Base-by-base conservation (phyloP, 345 rosid species). In the Aegle marmelos region DNA sequence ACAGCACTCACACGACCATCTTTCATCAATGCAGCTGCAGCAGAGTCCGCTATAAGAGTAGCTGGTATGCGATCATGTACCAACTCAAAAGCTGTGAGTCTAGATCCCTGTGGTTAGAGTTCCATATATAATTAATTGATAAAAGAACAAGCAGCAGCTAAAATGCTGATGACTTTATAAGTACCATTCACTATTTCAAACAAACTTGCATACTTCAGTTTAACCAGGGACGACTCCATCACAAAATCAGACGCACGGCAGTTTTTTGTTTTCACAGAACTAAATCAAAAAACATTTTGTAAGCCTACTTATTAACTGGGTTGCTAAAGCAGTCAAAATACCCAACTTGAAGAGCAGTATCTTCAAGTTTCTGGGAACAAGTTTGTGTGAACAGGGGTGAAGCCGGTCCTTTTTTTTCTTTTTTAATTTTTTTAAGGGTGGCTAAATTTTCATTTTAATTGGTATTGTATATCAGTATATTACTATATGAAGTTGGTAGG, bases 51-150 rank as follows among this genome's bases (percentile, higher is more conserved):
- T 80, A 95, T 73, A 13, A 95, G 97, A 61, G 99, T 91, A 37
- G 98, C 95, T 33, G 97, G 96, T 75, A 93, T 92, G 7, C 83
- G 90, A 48, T 95, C 99, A 77, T 95, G 97, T 70, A 92, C 98
- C 80, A 93, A 81, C 89, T 95, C 99, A 73, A 87, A 95, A 48
- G 99, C 99, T 50, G 99, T 95, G 79, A 93, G 98, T 76, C 99
- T 90, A 6, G 98, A 92, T 71, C 99, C 99, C 99, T 93, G 88
- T 68, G 79, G 48, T 70, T 54, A 74, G 31, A 72, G 62, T 39
- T 34, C 31, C 31, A 8, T 13, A 74, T 30, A 37, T 17, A 1
- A 45, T 58, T 4, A 8, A 33, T 3, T 11, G 11, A 22, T n/a
- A 31, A 3, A 4, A 39, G 31, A 39, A 17, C 7, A 69, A 60